These are phyloP conservation scores for Citrullus mucosospermus DNA, from an alignment of 306 rosid species.

Conservation along the genomic window DNA sequence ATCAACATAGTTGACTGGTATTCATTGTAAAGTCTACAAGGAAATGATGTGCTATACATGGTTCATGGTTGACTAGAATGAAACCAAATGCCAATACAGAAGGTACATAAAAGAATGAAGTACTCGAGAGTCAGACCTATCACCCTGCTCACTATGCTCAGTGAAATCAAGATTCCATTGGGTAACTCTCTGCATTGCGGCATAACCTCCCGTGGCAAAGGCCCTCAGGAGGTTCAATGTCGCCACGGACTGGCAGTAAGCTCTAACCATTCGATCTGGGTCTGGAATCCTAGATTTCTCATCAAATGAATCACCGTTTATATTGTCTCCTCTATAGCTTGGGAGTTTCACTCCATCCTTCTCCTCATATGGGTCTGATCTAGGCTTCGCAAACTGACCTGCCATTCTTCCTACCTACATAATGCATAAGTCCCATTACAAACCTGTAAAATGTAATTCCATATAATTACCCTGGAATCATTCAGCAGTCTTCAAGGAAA, in stretches of 20 bases:
- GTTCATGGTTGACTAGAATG: neutral
- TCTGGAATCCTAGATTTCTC: constrained; percentile 25
- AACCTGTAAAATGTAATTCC: neutral
- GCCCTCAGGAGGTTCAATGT: constrained; percentile 35
- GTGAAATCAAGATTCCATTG: constrained; percentile 35
- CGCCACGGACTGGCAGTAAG: constrained; percentile 28
- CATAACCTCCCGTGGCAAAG: constrained; percentile 32
- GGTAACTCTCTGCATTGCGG: constrained; percentile 36
- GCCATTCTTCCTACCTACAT: constrained; percentile 37
- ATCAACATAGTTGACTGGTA: neutral
- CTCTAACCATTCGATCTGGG: constrained; percentile 29
- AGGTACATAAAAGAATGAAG: neutral
- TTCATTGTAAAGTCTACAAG: neutral
- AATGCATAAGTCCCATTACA: neutral
- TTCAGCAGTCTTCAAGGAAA: neutral
- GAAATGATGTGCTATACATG: neutral
- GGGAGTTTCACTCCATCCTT: constrained; percentile 34
- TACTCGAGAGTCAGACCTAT: constrained; percentile 13
- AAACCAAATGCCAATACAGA: neutral
- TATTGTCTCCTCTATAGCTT: constrained; percentile 34
- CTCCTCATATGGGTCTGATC: constrained; percentile 28
- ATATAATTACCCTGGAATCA: neutral
- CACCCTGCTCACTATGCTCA: constrained; percentile 30
- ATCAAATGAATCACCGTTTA: constrained; percentile 31
- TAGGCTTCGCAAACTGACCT: constrained; percentile 38